phyloP scores from a whole-genome alignment of 352 stramenopile species.

The Pythium oligandrum region DNA sequence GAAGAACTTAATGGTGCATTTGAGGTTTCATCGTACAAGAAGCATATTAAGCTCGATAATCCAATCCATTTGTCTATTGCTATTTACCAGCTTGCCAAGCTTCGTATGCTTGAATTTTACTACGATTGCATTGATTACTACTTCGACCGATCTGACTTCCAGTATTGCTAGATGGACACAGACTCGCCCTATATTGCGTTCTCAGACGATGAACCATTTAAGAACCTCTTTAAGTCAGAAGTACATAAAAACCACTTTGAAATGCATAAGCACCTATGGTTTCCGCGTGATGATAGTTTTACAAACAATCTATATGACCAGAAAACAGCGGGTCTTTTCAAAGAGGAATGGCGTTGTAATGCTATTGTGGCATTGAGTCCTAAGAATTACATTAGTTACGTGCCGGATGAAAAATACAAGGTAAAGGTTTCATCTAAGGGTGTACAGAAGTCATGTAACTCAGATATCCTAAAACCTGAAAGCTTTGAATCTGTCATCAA shows the following conservation, averaged over 20 bases:
- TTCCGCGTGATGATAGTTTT: slow-evolving; percentile 10
- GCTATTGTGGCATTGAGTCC: slow-evolving; percentile 15
- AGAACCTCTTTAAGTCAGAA: slow-evolving; percentile 17
- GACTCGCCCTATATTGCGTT: slow-evolving; percentile 20
- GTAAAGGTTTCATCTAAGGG: slow-evolving; percentile 21
- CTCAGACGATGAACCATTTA: slow-evolving; percentile 12
- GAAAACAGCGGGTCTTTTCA: slow-evolving; percentile 16
- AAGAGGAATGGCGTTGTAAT: slow-evolving; percentile 21
- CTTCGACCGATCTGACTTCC: slow-evolving; percentile 15
- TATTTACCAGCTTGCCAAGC: slow-evolving; percentile 19
- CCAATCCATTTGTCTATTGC: slow-evolving; percentile 17
- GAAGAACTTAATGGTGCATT: slow-evolving; percentile 9
- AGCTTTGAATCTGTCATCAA: slow-evolving; percentile 20
- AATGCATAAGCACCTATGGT: slow-evolving; percentile 17
- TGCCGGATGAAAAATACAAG: slow-evolving; percentile 14
- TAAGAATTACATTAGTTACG: slow-evolving; percentile 26
- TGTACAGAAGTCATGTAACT: slow-evolving; percentile 16
- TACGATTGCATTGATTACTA: slow-evolving; percentile 19
- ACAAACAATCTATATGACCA: slow-evolving; percentile 7
- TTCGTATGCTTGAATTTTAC: slow-evolving; percentile 22
- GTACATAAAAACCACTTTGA: slow-evolving; percentile 11
- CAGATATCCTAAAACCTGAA: slow-evolving; percentile 17
- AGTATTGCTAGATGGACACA: slow-evolving; percentile 16
- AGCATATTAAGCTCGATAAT: slow-evolving; percentile 11
- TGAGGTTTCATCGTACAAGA: slow-evolving; percentile 14